Percentiles rank a stretch among this genome's conserved stretches.
These are phyloP conservation scores for Candida palmyrensis DNA, from an alignment of 805 yeast genomes.

Conservation along the genomic window DNA sequence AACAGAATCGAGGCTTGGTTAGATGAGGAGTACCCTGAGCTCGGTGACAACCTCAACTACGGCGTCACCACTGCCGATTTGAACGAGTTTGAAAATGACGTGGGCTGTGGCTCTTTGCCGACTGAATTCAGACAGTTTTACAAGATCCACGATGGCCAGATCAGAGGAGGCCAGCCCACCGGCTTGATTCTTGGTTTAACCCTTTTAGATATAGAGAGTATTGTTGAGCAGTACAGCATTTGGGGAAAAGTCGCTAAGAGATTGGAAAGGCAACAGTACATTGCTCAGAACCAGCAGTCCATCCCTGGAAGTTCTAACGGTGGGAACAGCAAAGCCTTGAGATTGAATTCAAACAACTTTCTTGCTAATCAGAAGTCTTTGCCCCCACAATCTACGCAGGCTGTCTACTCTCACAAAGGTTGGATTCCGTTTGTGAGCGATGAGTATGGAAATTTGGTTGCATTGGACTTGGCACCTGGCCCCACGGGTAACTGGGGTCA, in stretches of 20 bases:
- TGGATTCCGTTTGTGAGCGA: constrained; percentile 41
- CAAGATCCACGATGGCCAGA: constrained; percentile 43
- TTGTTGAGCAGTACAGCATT: constrained; percentile 35
- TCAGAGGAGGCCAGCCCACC: constrained; percentile 41
- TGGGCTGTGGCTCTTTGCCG: constrained; percentile 39
- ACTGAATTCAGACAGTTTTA: constrained; percentile 40
- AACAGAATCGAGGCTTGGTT: constrained; percentile 37
- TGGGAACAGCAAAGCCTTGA: neutral
- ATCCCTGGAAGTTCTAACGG: neutral
- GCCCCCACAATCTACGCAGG: constrained; percentile 35
- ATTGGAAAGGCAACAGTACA: constrained; percentile 32
- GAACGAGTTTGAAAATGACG: constrained; percentile 42
- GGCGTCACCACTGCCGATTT: constrained; percentile 43
- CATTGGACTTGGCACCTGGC: constrained; percentile 38
- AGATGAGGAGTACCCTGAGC: constrained; percentile 43
- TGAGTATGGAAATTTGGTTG: constrained; percentile 39
- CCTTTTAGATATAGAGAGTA: constrained; percentile 37
- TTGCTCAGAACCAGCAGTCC: constrained; percentile 21
- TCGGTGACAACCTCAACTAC: constrained; percentile 37
- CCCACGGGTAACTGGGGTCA: constrained; percentile 38
- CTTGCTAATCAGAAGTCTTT: constrained; percentile 30
- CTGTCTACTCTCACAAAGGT: constrained; percentile 29
- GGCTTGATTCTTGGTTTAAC: constrained; percentile 41
- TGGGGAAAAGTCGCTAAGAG: constrained; percentile 39
- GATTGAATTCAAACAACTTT: constrained; percentile 16